Evolutionary conservation across 805 yeast species (phyloP).

Genomic region (Ogataea kodamae): DNA sequence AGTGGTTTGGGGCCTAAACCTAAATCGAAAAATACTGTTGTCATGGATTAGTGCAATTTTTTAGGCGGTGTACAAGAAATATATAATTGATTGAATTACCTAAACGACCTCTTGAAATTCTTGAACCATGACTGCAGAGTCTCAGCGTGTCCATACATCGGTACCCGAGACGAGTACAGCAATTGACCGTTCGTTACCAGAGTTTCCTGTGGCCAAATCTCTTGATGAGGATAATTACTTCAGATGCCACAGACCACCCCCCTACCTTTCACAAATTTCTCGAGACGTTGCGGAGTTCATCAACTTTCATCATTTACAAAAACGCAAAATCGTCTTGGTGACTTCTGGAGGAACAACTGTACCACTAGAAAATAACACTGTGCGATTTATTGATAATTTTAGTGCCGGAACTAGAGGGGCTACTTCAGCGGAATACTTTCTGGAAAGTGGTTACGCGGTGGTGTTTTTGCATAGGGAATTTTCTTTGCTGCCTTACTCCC

Average conservation of each 20-base stretch:
- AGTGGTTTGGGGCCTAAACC: conserved; percentile 28
- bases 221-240: conserved; percentile 78
- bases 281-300: conserved; percentile 60
- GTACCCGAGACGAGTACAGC: conserved; percentile 70
- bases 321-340: conserved; percentile 66
- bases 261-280: conserved; percentile 62
- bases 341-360: conserved; percentile 98
- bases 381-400: conserved; percentile 92
- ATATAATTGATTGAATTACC: too few species aligned
- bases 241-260: conserved; percentile 66
- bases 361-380: conserved; percentile 95
- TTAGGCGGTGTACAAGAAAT: conserved; percentile 8
- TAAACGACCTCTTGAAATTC: too few species aligned
- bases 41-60: conserved; percentile 7
- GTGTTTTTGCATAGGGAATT: conserved; percentile 90
- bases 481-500: conserved; percentile 86
- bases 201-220: conserved; percentile 70
- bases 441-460: conserved; percentile 85
- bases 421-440: conserved; percentile 86
- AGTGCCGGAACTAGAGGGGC: conserved; percentile 99
- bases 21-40: conserved; percentile 32
- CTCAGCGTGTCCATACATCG: conserved; percentile 52
- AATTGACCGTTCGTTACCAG: conserved; percentile 72
- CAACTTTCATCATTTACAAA: conserved; percentile 42
- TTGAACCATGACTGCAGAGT: conserved; percentile 13